phyloP scores from a whole-genome alignment of 768 basidiomycete genomes.

The Suillus subalutaceus region DNA sequence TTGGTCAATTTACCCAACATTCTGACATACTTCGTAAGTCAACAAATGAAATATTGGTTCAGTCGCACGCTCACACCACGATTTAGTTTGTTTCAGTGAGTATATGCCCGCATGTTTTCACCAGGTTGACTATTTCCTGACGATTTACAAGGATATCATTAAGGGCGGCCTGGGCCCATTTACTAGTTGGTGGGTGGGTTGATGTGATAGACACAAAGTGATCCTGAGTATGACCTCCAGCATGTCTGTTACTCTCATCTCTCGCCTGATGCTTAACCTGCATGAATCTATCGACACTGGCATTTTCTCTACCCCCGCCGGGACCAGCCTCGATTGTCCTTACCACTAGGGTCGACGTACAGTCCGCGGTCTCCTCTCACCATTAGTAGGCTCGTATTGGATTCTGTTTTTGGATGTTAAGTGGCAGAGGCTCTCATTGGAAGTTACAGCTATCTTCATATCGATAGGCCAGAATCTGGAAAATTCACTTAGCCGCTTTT shows the following conservation, averaged over 20 bases:
- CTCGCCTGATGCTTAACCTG: slow-evolving; percentile 59
- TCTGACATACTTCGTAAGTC: slow-evolving; percentile 40
- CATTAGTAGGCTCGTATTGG: not conserved
- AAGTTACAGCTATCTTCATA: not conserved
- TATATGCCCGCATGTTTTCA: not conserved
- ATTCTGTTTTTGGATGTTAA: not conserved
- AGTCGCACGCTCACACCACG: not conserved
- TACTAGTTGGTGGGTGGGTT: slow-evolving; percentile 47
- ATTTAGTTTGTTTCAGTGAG: not conserved
- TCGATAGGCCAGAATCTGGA: too few relatives aligned
- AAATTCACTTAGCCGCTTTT: too few relatives aligned
- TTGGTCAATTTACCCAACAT: slow-evolving; percentile 54
- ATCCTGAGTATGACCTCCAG: slow-evolving; percentile 26
- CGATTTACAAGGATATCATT: slow-evolving; percentile 16
- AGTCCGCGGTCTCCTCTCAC: not conserved
- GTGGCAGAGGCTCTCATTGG: not conserved
- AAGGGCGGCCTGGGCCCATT: slow-evolving; percentile 50
- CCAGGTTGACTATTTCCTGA: not conserved
- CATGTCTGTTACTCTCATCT: slow-evolving; percentile 55
- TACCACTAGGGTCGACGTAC: not conserved
- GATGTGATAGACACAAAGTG: not conserved
- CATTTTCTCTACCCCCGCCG: slow-evolving; percentile 7
- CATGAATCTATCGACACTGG: slow-evolving; percentile 38
- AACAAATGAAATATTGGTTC: not conserved
- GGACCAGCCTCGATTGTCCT: not conserved